These are phyloP conservation scores for Phaffomyces thermotolerans DNA, from an alignment of 805 yeast species.

Conservation along the genomic window DNA sequence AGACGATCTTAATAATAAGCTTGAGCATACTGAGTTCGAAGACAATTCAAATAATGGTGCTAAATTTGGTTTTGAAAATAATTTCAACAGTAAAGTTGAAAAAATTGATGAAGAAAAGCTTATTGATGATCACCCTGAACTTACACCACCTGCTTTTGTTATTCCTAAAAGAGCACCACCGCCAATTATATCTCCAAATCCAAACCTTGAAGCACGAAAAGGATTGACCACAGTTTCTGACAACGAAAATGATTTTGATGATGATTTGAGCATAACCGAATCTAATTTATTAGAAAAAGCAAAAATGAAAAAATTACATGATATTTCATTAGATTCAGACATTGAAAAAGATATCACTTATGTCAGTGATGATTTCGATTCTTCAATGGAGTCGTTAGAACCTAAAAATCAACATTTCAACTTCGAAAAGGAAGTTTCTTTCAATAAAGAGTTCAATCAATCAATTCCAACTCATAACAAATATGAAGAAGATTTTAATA, in stretches of 20 bases:
- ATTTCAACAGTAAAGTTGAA: background rate
- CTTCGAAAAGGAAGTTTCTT: conserved; percentile 1
- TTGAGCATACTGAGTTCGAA: background rate
- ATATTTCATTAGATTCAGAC: conserved; percentile 6
- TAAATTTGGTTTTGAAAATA: background rate
- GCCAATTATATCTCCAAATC: conserved; percentile 1
- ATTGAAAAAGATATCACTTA: conserved; percentile 10
- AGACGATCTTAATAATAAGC: too few relatives aligned
- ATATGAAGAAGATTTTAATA: background rate
- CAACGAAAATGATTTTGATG: background rate
- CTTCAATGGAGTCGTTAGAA: conserved; percentile 11
- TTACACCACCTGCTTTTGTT: background rate
- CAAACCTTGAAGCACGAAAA: background rate
- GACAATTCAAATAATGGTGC: background rate
- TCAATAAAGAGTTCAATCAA: background rate
- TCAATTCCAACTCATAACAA: background rate
- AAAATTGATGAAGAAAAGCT: background rate
- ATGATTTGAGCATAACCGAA: background rate
- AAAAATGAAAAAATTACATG: background rate
- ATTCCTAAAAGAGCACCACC: conserved; percentile 6
- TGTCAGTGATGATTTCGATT: conserved; percentile 11
- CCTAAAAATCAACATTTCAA: conserved; percentile 11
- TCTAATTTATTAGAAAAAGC: background rate
- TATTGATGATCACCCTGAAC: background rate
- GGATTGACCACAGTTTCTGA: background rate